These are phyloP conservation scores for Diaporthe capsici DNA, from an alignment of 2,329 filamentous ascomycete genomes.

Conservation along the genomic window DNA sequence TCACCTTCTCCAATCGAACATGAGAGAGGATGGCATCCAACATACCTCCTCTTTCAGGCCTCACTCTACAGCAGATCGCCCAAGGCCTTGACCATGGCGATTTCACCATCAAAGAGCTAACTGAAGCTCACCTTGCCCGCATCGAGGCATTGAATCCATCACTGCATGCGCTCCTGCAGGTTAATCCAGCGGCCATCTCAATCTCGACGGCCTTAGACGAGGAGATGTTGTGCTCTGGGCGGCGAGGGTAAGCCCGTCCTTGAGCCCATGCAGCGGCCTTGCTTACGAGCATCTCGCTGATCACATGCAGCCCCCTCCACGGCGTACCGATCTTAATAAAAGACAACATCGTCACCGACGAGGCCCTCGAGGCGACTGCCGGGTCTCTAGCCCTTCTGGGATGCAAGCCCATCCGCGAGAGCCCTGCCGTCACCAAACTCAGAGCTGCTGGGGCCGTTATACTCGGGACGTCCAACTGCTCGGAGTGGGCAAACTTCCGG, in stretches of 20 bases:
- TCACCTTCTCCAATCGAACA: background rate
- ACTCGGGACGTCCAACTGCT: conserved; percentile 75
- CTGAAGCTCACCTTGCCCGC: conserved; percentile 4
- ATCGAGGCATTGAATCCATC: background rate
- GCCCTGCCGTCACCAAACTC: conserved; percentile 59
- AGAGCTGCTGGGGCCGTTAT: background rate
- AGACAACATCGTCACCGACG: background rate
- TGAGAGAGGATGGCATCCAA: background rate
- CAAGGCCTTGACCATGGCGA: conserved; percentile 1
- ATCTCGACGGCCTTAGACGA: background rate
- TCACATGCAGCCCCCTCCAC: background rate
- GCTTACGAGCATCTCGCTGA: background rate
- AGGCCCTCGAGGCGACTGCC: background rate
- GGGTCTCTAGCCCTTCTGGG: background rate
- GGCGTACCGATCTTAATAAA: background rate
- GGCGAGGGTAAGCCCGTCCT: background rate
- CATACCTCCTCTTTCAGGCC: background rate
- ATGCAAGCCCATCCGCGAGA: background rate
- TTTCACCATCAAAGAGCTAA: background rate
- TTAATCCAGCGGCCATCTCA: background rate
- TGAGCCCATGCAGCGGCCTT: background rate
- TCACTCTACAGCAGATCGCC: background rate
- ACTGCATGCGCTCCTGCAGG: background rate
- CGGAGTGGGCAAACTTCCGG: conserved; percentile 75
- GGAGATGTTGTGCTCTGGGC: background rate